Conservation (phyloP, 495 filamentous ascomycete genomes). For the Elasticomyces elasticus region DNA sequence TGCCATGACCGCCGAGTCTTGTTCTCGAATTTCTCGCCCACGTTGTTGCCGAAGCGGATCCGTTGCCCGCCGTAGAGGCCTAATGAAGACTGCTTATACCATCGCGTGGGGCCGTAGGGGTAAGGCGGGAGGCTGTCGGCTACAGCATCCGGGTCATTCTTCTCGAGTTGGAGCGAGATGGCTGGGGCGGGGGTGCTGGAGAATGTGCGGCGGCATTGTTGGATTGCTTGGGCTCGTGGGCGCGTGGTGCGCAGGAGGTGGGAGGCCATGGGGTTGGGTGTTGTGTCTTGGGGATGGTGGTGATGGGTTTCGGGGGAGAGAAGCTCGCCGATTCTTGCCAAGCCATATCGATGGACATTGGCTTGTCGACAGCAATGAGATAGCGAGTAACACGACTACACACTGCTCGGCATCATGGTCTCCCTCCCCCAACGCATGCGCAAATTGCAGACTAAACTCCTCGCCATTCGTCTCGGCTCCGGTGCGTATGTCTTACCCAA, state of each 20-base stretch:
- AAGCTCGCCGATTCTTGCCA: neutral
- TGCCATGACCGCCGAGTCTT: conserved; percentile 82
- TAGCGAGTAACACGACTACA: neutral
- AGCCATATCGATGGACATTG: neutral
- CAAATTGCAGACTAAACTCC: conserved; percentile 63
- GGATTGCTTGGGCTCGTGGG: neutral
- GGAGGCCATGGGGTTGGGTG: conserved; percentile 7
- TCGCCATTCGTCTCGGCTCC: conserved; percentile 61
- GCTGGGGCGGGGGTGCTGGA: conserved; percentile 13
- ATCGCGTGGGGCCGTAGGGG: conserved; percentile 66
- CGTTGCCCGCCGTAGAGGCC: conserved; percentile 66
- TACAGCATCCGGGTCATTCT: conserved; percentile 17
- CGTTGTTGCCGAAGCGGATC: conserved; percentile 87
- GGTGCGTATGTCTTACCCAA: conserved; percentile 73
- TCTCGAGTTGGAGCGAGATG: conserved; percentile 16
- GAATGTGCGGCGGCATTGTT: conserved; percentile 15
- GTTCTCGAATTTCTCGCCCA: conserved; percentile 62
- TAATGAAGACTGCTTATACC: conserved; percentile 79
- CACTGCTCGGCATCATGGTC: conserved; percentile 51
- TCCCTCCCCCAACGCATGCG: conserved; percentile 67
- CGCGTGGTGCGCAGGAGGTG: conserved; percentile 18
- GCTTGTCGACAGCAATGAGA: neutral
- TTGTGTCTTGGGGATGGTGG: neutral
- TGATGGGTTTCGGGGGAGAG: neutral
- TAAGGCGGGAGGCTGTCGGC: conserved; percentile 54